A percentile compares a stretch with the other conserved stretches of the same genome.
Conservation (phyloP, 257 asterid species). For the Schizonepeta tenuifolia region DNA sequence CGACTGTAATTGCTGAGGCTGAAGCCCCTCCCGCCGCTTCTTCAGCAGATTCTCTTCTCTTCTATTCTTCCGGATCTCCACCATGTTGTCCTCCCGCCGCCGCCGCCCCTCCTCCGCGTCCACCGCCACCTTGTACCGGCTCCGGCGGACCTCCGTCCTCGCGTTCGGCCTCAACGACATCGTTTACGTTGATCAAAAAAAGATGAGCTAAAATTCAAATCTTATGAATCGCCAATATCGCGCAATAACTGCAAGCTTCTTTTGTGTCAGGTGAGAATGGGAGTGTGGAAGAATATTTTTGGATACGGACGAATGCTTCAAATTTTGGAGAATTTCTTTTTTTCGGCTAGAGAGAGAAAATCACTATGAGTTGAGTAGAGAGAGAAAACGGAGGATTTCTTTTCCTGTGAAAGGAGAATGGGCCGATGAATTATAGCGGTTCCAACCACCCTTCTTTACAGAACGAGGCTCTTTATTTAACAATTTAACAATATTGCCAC, state of each 20-base stretch:
- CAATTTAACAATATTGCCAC: conserved; percentile 48
- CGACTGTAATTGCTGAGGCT: conserved; percentile 63
- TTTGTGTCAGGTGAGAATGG: conserved; percentile 40
- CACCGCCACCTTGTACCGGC: conserved; percentile 95
- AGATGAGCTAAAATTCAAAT: conserved; percentile 2
- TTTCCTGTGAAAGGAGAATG: conserved; percentile 24
- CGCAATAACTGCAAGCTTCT: conserved; percentile 28
- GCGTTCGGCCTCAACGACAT: conserved; percentile 95
- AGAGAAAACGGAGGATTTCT: neutral
- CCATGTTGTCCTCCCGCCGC: conserved; percentile 90
- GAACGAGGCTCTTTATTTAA: conserved; percentile 1
- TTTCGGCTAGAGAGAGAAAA: conserved; percentile 31
- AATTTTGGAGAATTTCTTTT: conserved; percentile 31
- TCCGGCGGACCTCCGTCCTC: conserved; percentile 89
- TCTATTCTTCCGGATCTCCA: conserved; percentile 92
- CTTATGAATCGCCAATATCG: conserved; percentile 13
- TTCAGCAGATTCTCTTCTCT: conserved; percentile 89
- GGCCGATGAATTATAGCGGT: conserved; percentile 36
- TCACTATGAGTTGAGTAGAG: conserved; percentile 11
- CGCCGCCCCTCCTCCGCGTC: conserved; percentile 96
- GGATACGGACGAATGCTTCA: conserved; percentile 36
- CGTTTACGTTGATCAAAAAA: conserved; percentile 42
- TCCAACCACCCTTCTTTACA: conserved; percentile 22
- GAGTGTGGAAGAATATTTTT: conserved; percentile 32
- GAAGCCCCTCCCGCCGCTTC: conserved; percentile 95